Base-by-base conservation (phyloP, 1,139 yeast species). In the Yamadazyma sp. region DNA sequence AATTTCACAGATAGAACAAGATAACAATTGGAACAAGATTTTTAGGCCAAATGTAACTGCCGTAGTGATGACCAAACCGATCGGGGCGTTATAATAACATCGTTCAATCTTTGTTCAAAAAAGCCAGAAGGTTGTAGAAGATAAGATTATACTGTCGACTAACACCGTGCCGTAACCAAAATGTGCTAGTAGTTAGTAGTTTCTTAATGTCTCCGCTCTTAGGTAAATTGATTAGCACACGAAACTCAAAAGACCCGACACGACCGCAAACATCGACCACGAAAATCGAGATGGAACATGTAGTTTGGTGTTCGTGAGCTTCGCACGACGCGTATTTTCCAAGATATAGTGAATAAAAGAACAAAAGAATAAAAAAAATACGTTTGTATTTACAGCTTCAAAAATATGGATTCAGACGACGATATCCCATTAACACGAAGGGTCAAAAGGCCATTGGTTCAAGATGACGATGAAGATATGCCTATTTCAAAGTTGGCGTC, bases 401-500 rank as follows among this genome's bases (percentile, higher is more conserved):
- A 12, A 4, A 34, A 20, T 10, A 34, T 34, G 37, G 37, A 34
- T 18, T 34, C 37, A 12, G 56, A 51, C n/a, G 56, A 52, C 31
- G 55, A 51, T 31, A 31, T 48, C 11, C 54, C 55, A 14, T 40
- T 51, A 24, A 47, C 27, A n/a, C 38, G 43, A 33, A 39, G 50
- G 36, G 37, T 37, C 26, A 49, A 45, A 32, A 44, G 46, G 31
- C 29, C 35, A 0, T 37, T 46, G 7, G 31, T 31, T 5, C 43
- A 44, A 11, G 39, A 39, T 18, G 37, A 38, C 31, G 55, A 53
- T 3, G 53, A 49, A 16, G 54, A 51, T 29, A 17, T 39, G 4
- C 54, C 54, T 1, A 33, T 51, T 17, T 49, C 54, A 11, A 44
- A 43, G 33, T 25, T 39, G 17, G 24, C 31, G n/a, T 37, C 36